phyloP scores from a whole-genome alignment of 768 basidiomycete genomes.

The Gloeopeniophorella convolvens region DNA sequence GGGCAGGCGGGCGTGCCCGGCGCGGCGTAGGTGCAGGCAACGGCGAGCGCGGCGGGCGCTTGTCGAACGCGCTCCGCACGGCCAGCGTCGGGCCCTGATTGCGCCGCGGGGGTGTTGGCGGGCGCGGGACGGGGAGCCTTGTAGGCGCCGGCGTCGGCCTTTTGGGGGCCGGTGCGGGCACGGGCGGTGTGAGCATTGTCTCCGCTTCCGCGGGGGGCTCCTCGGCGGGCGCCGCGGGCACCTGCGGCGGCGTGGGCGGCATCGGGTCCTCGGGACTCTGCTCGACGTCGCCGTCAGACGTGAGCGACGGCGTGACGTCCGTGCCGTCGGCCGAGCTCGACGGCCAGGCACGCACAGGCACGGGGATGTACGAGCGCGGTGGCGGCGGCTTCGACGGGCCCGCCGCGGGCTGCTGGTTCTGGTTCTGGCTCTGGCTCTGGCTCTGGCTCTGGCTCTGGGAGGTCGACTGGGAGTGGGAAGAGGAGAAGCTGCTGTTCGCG shows the following conservation, averaged over 20 bases:
- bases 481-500: slow-evolving; percentile 10
- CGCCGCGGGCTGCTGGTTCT: slow-evolving; percentile 1
- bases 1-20: slow-evolving; percentile 51
- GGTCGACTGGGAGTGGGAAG: not conserved
- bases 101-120: slow-evolving; percentile 3
- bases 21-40: slow-evolving; percentile 47
- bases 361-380: slow-evolving; percentile 5
- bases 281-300: slow-evolving; percentile 17
- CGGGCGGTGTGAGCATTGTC: not conserved
- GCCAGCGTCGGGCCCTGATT: not conserved
- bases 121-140: not conserved
- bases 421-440: slow-evolving; percentile 6
- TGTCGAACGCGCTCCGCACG: slow-evolving; percentile 40
- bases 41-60: slow-evolving; percentile 59
- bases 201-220: not conserved
- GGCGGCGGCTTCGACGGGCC: slow-evolving; percentile 7
- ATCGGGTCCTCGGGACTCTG: slow-evolving; percentile 12
- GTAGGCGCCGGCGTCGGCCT: not conserved
- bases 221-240: not conserved
- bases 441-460: slow-evolving; percentile 3
- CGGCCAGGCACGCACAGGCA: slow-evolving; percentile 10
- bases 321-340: slow-evolving; percentile 20
- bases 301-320: slow-evolving; percentile 20
- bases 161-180: not conserved
- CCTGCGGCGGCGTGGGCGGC: slow-evolving; percentile 18